Conservation (phyloP, 192 early-diverging fungal genomes). For the Coemansia sp. region DNA sequence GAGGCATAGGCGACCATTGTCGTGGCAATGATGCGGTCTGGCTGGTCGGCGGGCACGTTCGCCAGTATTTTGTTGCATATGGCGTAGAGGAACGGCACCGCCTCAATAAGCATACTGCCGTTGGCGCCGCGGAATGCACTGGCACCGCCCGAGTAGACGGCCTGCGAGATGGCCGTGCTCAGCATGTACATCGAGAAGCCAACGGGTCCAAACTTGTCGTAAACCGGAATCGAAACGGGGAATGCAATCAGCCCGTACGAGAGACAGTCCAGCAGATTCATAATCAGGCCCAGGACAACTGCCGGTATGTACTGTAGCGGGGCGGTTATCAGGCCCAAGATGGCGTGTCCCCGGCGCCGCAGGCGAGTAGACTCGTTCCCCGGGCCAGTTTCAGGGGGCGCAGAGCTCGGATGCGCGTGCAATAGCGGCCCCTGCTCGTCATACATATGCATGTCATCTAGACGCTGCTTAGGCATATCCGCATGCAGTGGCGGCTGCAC, state of each 20-base stretch:
- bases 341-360: slow-evolving; percentile 19
- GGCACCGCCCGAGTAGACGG: slow-evolving; percentile 71
- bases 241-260: slow-evolving; percentile 91
- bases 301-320: slow-evolving; percentile 76
- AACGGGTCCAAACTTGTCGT: slow-evolving; percentile 64
- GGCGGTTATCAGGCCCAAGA: slow-evolving; percentile 20
- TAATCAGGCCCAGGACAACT: slow-evolving; percentile 79
- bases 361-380: slow-evolving; percentile 7
- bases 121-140: slow-evolving; percentile 88
- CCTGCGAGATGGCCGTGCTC: slow-evolving; percentile 64
- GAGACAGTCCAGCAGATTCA: slow-evolving; percentile 91
- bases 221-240: slow-evolving; percentile 68
- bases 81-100: slow-evolving; percentile 85
- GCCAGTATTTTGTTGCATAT: slow-evolving; percentile 66
- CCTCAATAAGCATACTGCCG: slow-evolving; percentile 83
- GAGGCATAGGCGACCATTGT: slow-evolving; percentile 83
- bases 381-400: slow-evolving; percentile 1
- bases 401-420: background rate
- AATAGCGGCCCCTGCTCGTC: slow-evolving; percentile 12
- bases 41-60: slow-evolving; percentile 54
- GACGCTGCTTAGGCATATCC: background rate
- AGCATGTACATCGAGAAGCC: slow-evolving; percentile 97
- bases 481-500: slow-evolving; percentile 6
- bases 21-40: slow-evolving; percentile 74
- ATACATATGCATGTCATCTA: background rate